Evolutionary conservation across 176 grass and related monocot genomes (phyloP).

Genomic region (Bolboschoenus planiculmis): DNA sequence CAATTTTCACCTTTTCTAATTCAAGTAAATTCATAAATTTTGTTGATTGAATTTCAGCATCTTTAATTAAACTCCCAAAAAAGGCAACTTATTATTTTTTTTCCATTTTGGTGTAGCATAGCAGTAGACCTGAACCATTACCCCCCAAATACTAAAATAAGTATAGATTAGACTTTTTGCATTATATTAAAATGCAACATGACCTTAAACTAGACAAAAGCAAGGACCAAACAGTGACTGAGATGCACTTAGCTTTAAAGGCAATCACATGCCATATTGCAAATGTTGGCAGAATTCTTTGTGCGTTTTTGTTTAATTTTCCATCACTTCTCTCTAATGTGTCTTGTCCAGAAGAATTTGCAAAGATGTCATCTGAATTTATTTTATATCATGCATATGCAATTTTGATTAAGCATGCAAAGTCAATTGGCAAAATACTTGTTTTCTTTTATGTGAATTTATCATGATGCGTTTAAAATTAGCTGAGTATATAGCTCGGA

Average conservation of each 20-base stretch:
- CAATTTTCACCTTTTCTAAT: neutral
- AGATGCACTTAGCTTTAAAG: conserved; percentile 29
- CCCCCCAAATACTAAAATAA: neutral
- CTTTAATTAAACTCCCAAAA: no score
- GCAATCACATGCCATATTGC: conserved; percentile 14
- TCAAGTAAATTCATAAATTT: neutral
- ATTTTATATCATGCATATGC: no score
- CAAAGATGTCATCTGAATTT: neutral
- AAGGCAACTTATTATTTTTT: neutral
- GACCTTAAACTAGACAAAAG: conserved; percentile 7
- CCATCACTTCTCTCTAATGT: neutral
- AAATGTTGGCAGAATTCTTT: neutral
- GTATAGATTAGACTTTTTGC: conserved; percentile 9
- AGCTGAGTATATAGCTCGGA: no score
- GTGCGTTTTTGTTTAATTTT: neutral
- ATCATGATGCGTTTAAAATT: no score
- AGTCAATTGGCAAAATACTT: no score
- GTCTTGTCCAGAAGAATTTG: neutral
- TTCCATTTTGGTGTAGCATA: neutral
- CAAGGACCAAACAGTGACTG: conserved; percentile 16
- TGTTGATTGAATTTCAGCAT: neutral
- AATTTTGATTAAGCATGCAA: no score
- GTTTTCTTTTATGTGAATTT: no score
- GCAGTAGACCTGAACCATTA: neutral
- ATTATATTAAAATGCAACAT: conserved; percentile 19